Evolutionary conservation across 371 early-diverging fungal genomes (phyloP), one percentile per base, ranked within the genome.

Genomic region (Cladochytrium tenue): DNA sequence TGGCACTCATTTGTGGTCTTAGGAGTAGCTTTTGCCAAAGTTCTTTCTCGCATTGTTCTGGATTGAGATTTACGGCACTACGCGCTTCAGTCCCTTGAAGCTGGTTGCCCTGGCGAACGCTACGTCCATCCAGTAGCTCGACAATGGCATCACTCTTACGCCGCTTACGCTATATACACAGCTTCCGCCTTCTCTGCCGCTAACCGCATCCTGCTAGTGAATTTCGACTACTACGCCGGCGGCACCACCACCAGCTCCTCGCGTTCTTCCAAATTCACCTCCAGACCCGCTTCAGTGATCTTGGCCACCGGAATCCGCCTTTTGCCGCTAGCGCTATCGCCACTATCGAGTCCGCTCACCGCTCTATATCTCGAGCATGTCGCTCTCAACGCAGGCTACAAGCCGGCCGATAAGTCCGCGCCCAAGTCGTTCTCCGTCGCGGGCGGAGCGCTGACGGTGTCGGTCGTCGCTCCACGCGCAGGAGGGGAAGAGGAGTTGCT

Each of bases 81-180:
- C 43, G 20, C 7, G 20, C 20, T 43, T 43, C 20, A 43, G 43
- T 20, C 25, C 59, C 59, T 7, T 59, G 32, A 32, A n/a, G 35
- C 36, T 59, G 59, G 59, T 59, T 32, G 59, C 36, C 35, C 36
- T 59, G 10, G 59, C 59, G n/a, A 33, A 35, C 36, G 36, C 36
- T 10, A 33, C 59, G 17, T 33, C 34, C 30, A 59, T 59, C 27
- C 59, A 59, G 27, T 32, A 32, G n/a, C 7, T 59, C 13, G 59
- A 59, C 59, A 33, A 35, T 17, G 59, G 59, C 7, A 59, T 17
- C 34, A 33, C 59, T 17, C 59, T 17, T 59, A 59, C 36, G 59
- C 59, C 7, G n/a, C 35, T 33, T 59, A 59, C 32, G 59, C 35
- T 10, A 17, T 59, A 7, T 59, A 59, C 59, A 35, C 17, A 17